Conservation (phyloP, 768 basidiomycete species). For the Hortiboletus flavorubellus region DNA sequence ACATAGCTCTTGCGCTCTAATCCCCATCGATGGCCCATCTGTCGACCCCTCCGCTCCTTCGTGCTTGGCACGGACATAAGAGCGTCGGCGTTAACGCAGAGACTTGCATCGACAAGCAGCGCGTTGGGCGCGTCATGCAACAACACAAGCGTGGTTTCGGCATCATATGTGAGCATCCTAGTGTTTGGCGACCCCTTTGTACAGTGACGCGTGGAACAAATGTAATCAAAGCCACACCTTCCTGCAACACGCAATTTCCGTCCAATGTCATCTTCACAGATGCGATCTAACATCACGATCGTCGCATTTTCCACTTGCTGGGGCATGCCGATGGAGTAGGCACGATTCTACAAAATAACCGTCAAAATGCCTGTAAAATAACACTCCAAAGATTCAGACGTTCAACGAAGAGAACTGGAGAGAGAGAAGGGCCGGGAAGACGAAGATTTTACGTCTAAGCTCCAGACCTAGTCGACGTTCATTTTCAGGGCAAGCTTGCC, state of each 20-base stretch:
- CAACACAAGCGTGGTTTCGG: slow-evolving; percentile 41
- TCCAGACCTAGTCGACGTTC: neutral
- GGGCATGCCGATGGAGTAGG: slow-evolving; percentile 36
- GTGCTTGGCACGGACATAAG: slow-evolving; percentile 13
- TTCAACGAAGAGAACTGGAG: neutral
- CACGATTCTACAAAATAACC: neutral
- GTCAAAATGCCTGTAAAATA: neutral
- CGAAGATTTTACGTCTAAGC: neutral
- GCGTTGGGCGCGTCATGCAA: slow-evolving; percentile 49
- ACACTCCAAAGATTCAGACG: neutral
- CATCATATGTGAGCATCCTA: slow-evolving; percentile 60
- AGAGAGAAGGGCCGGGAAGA: neutral
- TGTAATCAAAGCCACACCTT: slow-evolving; percentile 39
- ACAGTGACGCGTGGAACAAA: slow-evolving; percentile 13
- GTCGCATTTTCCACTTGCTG: slow-evolving; percentile 47
- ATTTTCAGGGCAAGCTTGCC: slow-evolving; percentile 5
- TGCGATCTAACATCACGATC: slow-evolving; percentile 40
- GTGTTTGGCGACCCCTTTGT: slow-evolving; percentile 8
- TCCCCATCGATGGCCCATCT: slow-evolving; percentile 41
- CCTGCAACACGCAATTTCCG: slow-evolving; percentile 59
- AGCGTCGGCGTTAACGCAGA: slow-evolving; percentile 42
- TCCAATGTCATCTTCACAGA: slow-evolving; percentile 40
- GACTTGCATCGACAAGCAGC: slow-evolving; percentile 54
- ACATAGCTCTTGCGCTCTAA: slow-evolving; percentile 49
- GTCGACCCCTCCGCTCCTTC: slow-evolving; percentile 6